Evolutionary conservation across 2,329 filamentous ascomycete genomes (phyloP).

Genomic region (Alternaria arbusti): DNA sequence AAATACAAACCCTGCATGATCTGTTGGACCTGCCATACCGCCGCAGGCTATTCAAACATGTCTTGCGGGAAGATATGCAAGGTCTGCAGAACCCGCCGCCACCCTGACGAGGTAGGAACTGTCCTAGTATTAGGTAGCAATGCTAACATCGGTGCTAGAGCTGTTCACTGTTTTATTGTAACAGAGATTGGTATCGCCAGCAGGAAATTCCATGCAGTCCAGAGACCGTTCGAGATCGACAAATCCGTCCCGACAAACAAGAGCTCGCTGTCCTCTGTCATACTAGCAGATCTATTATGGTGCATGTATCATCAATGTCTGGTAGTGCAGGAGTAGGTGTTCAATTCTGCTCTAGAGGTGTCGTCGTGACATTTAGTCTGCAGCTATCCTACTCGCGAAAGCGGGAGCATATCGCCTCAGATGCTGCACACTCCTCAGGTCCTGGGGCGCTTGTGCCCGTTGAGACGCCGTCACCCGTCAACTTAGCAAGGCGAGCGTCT

Average conservation of each 20-base stretch:
- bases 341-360: background rate
- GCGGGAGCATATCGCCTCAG: background rate
- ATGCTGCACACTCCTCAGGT: background rate
- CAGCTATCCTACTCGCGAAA: background rate
- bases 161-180: background rate
- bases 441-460: background rate
- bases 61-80: background rate
- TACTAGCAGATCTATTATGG: too few species aligned
- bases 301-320: rapidly evolving
- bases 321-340: background rate
- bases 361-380: background rate
- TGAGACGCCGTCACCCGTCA: background rate
- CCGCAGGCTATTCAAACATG: background rate
- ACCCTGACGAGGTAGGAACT: background rate
- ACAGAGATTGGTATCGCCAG: background rate
- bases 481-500: background rate
- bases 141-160: background rate
- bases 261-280: background rate
- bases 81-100: background rate
- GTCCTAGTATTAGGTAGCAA: background rate
- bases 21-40: background rate
- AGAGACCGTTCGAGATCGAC: background rate
- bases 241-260: background rate
- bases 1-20: background rate
- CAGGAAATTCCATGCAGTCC: background rate